These are phyloP conservation scores for Hyaloscypha bicolor DNA, from an alignment of 495 filamentous ascomycete genomes.

Conservation along the genomic window DNA sequence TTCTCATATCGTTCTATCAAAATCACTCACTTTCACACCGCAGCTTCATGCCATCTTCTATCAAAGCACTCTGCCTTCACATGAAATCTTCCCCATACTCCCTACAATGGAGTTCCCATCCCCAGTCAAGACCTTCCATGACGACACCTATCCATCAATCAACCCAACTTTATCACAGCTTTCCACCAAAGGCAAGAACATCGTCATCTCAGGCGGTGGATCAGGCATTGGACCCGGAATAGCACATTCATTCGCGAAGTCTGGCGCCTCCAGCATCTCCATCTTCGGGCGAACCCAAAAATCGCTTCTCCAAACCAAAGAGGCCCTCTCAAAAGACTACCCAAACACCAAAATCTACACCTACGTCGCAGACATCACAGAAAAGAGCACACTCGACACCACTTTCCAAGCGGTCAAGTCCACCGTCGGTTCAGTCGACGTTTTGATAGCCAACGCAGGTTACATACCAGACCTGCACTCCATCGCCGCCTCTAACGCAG, in stretches of 20 bases:
- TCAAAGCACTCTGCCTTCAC: no score
- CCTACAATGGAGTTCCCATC: conserved; percentile 20
- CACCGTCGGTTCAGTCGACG: conserved; percentile 40
- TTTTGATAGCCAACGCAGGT: conserved; percentile 43
- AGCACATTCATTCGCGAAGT: conserved; percentile 31
- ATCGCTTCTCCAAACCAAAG: conserved; percentile 32
- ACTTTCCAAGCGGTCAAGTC: conserved; percentile 7
- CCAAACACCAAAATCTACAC: conserved; percentile 28
- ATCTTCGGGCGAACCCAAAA: conserved; percentile 27
- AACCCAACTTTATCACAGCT: conserved; percentile 43
- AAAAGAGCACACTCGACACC: not conserved
- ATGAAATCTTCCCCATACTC: no score
- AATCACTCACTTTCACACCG: no score
- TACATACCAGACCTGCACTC: conserved; percentile 25
- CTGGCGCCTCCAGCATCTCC: conserved; percentile 22
- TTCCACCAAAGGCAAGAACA: conserved; percentile 42
- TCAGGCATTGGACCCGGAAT: conserved; percentile 39
- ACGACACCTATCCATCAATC: conserved; percentile 45
- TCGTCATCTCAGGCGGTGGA: conserved; percentile 52
- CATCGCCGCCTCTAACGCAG: conserved; percentile 30
- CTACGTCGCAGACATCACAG: conserved; percentile 1
- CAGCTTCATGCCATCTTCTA: no score
- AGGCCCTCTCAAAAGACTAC: conserved; percentile 24
- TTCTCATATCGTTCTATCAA: no score
- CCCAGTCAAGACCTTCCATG: conserved; percentile 33